Conservation (phyloP, 2,329 filamentous ascomycete genomes). For the Botrytis medusae region DNA sequence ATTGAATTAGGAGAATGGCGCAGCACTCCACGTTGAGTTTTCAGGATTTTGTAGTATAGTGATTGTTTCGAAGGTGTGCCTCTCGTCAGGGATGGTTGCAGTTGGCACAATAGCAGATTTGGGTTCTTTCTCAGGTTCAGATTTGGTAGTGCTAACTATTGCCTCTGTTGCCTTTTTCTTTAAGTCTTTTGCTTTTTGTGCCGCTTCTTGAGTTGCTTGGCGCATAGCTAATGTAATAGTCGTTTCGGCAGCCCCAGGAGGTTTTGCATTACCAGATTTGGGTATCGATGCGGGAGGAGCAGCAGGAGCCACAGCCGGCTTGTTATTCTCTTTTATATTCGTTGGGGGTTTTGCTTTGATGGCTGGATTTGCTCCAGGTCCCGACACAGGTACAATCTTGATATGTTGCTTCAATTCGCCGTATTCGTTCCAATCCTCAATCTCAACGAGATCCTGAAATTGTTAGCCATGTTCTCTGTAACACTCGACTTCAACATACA, state of each 20-base stretch:
- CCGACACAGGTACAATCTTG: conserved; percentile 22
- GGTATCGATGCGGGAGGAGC: conserved; percentile 28
- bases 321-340: conserved; percentile 38
- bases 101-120: conserved; percentile 25
- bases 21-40: conserved; percentile 37
- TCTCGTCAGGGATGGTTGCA: conserved; percentile 22
- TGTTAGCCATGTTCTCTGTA: conserved; percentile 25
- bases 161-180: conserved; percentile 42
- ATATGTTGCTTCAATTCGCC: conserved; percentile 85
- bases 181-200: conserved; percentile 61
- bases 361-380: conserved; percentile 27
- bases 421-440: conserved; percentile 99
- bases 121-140: conserved; percentile 25
- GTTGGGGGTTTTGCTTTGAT: conserved; percentile 35
- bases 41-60: conserved; percentile 35
- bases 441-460: conserved; percentile 79
- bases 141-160: conserved; percentile 29
- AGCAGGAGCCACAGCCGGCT: conserved; percentile 34
- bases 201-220: conserved; percentile 64
- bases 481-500: conserved; percentile 55
- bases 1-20: conserved; percentile 6
- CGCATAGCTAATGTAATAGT: conserved; percentile 48
- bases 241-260: conserved; percentile 30
- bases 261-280: conserved; percentile 25
- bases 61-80: conserved; percentile 22